Evolutionary conservation across 2,329 filamentous ascomycete species (phyloP).

Genomic region (Sporothrix pallida): DNA sequence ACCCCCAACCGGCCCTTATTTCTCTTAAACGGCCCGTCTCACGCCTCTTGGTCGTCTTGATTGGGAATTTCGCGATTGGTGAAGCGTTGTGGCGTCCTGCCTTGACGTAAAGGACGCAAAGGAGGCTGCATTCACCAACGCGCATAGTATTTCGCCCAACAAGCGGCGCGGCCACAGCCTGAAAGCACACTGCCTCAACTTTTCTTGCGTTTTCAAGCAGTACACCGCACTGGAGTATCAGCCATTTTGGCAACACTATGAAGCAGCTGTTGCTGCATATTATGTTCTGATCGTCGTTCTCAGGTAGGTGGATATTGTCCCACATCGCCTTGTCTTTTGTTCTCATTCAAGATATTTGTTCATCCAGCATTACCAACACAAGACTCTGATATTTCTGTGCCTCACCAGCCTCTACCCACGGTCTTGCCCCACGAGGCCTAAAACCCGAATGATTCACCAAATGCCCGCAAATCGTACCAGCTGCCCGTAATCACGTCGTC

Average conservation of each 20-base stretch:
- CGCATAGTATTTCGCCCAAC: not conserved
- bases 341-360: too few relatives aligned
- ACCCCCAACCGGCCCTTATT: constrained; percentile 11
- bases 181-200: not conserved
- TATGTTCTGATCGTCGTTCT: constrained; percentile 19
- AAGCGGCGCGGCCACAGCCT: not conserved
- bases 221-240: not conserved
- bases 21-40: constrained; percentile 29
- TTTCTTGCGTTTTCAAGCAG: not conserved
- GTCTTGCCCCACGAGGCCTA: not conserved
- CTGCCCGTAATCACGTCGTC: not conserved
- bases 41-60: not conserved
- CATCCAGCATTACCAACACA: not conserved
- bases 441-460: not conserved
- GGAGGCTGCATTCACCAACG: not conserved
- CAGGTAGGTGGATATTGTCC: not conserved
- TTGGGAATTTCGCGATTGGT: not conserved
- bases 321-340: not conserved
- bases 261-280: constrained; percentile 8
- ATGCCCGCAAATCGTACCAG: not conserved
- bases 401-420: constrained; percentile 6
- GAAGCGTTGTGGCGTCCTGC: not conserved
- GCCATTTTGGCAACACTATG: constrained; percentile 1
- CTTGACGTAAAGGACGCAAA: not conserved
- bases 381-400: not conserved